Evolutionary conservation across 2,329 filamentous ascomycete genomes (phyloP), one percentile per base, ranked within the genome.

Genomic region (Leptodontidium sp.): DNA sequence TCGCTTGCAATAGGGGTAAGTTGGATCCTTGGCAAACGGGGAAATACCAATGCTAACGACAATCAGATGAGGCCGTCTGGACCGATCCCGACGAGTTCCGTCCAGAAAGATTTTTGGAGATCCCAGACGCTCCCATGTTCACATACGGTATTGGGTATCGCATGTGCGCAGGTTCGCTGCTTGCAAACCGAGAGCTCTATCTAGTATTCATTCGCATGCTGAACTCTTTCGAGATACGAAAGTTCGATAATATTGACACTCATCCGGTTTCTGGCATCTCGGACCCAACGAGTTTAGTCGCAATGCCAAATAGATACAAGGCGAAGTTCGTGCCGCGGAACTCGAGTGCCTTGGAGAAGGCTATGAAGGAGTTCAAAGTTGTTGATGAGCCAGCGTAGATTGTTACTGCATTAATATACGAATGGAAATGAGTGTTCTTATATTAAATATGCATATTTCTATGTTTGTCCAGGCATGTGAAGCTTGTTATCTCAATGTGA

Each of bases 1-100:
- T 88, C 88, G 88, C 88, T 2, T 91, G 89, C 74, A 91, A 91
- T 70, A 90, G 89, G 86, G 88, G 87, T 88, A 79, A 75, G 82
- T 77, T n/a, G 11, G 14, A 2, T 50, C 78, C 40, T 38, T 38
- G 17, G 8, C 50, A 35, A 11, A 21, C 9, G 26, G 6, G 14
- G 24, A 5, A 17, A 14, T 12, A 12, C 24, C 38, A 43, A 8
- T n/a, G 45, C 59, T 72, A 38, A 66, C 35, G 29, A 17, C 9
- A 14, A 24, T 1, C 40, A 74, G 87, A 89, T 74, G 79, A 83
- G 0, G 81, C 83, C 12, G 82, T 88, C n/a, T 90, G 86, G 86
- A 77, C 75, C 15, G 87, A 90, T 70, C 86, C 88, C 1, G 82
- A 86, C 43, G 82, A 80, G 6, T 90, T 91, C 79, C 83, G 87